These are phyloP conservation scores for Penicillium cosmopolitanum DNA, from an alignment of 495 filamentous ascomycete genomes.

Conservation along the genomic window DNA sequence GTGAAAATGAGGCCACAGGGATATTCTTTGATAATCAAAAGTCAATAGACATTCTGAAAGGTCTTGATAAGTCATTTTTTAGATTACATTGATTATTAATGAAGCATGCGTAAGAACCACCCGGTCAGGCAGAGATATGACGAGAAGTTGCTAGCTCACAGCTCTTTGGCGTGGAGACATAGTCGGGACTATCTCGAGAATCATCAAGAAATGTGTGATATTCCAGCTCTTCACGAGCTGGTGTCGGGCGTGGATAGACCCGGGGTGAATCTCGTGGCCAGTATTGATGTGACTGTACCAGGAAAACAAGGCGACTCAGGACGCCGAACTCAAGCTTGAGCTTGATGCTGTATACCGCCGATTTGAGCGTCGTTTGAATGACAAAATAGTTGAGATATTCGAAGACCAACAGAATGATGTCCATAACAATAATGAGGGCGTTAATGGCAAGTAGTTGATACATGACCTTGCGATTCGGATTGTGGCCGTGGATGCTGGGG, in stretches of 20 bases:
- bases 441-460: constrained; percentile 47
- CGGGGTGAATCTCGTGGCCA: constrained; percentile 10
- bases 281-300: constrained; percentile 25
- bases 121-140: not conserved
- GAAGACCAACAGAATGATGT: constrained; percentile 23
- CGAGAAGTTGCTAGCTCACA: constrained; percentile 6
- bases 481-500: constrained; percentile 20
- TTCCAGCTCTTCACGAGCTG: not conserved
- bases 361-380: constrained; percentile 19
- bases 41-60: too few species aligned
- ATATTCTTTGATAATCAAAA: too few species aligned
- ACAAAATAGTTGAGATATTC: constrained; percentile 17
- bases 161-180: not conserved
- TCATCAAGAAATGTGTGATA: constrained; percentile 14
- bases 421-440: constrained; percentile 39
- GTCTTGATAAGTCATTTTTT: too few species aligned
- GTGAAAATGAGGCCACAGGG: too few species aligned
- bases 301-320: constrained; percentile 18
- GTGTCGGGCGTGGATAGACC: not conserved
- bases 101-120: too few species aligned
- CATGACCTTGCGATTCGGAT: constrained; percentile 34
- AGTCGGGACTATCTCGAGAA: not conserved
- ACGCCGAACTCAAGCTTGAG: constrained; percentile 25
- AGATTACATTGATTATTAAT: too few species aligned
- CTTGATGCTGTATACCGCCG: constrained; percentile 24